Conservation (phyloP, 1,284 basidiomycete genomes). For the Psilocybe mexicana region DNA sequence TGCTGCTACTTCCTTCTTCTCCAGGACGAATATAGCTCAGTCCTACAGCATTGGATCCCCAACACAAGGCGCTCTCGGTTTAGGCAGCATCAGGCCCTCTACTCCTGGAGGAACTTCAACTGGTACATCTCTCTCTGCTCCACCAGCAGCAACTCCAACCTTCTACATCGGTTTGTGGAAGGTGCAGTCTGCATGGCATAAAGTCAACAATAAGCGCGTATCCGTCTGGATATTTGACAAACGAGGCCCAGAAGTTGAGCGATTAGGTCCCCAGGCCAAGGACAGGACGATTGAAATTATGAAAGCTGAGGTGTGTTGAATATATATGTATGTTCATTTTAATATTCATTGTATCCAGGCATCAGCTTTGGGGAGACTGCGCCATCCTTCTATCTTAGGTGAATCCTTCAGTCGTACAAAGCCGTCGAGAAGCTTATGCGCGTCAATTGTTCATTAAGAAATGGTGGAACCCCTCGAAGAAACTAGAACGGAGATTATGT, state of each 20-base stretch:
- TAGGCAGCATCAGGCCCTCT: slow-evolving; percentile 57
- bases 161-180: slow-evolving; percentile 86
- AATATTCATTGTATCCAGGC: slow-evolving; percentile 53
- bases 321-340: neutral
- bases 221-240: slow-evolving; percentile 92
- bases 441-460: slow-evolving; percentile 47
- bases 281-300: slow-evolving; percentile 81
- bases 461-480: slow-evolving; percentile 99
- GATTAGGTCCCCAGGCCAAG: slow-evolving; percentile 57
- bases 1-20: slow-evolving; percentile 88
- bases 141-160: slow-evolving; percentile 48
- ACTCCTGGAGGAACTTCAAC: slow-evolving; percentile 52
- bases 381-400: slow-evolving; percentile 94
- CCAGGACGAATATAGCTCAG: slow-evolving; percentile 82
- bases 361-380: slow-evolving; percentile 79
- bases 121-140: slow-evolving; percentile 40
- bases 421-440: neutral
- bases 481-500: slow-evolving; percentile 83
- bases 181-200: slow-evolving; percentile 82
- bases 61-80: slow-evolving; percentile 33
- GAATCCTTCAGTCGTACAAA: slow-evolving; percentile 21
- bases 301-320: slow-evolving; percentile 77
- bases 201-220: slow-evolving; percentile 84
- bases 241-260: slow-evolving; percentile 71
- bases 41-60: slow-evolving; percentile 71